A percentile compares a stretch with the other conserved stretches of the same genome.
Conservation (phyloP, 2,329 filamentous ascomycete species). For the Plenodomus biglobosus region DNA sequence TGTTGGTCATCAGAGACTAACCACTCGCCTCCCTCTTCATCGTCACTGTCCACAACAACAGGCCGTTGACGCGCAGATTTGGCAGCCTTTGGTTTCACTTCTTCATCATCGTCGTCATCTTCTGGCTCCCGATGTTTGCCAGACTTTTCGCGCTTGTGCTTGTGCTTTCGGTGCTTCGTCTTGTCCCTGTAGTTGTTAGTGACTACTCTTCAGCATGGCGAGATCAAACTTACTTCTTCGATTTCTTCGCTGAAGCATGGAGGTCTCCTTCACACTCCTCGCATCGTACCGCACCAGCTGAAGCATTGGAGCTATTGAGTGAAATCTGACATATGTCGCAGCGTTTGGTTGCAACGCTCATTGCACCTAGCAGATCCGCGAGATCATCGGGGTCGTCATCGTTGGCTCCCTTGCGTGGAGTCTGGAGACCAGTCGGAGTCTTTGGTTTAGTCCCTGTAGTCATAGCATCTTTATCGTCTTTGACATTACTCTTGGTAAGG, state of each 20-base stretch:
- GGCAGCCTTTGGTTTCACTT: slow-evolving; percentile 18
- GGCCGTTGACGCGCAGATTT: slow-evolving; percentile 37
- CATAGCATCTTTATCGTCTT: slow-evolving; percentile 83
- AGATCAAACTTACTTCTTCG: slow-evolving; percentile 18
- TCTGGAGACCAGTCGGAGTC: slow-evolving; percentile 38
- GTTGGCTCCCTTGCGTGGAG: slow-evolving; percentile 46
- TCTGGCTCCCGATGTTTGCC: slow-evolving; percentile 41
- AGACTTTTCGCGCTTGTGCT: slow-evolving; percentile 31
- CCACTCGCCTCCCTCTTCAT: slow-evolving; percentile 74
- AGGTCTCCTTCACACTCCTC: slow-evolving; percentile 75
- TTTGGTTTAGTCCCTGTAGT: slow-evolving; percentile 59
- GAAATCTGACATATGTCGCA: slow-evolving; percentile 82
- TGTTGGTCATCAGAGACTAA: slow-evolving; percentile 70
- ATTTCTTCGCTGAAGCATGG: slow-evolving; percentile 53
- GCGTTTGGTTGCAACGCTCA: slow-evolving; percentile 74
- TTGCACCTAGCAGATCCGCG: slow-evolving; percentile 80
- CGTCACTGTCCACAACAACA: slow-evolving; percentile 65
- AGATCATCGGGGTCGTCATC: slow-evolving; percentile 75
- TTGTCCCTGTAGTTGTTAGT: slow-evolving; percentile 40
- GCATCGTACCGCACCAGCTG: slow-evolving; percentile 62
- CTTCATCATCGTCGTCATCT: slow-evolving; percentile 9
- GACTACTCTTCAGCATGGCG: neutral
- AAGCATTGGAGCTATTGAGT: slow-evolving; percentile 60
- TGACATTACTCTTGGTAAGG: slow-evolving; percentile 80
- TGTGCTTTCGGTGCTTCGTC: slow-evolving; percentile 51